Evolutionary conservation across 495 filamentous ascomycete genomes (phyloP), one percentile per base, ranked within the genome.

Genomic region (Hypomontagnella submonticulosa): DNA sequence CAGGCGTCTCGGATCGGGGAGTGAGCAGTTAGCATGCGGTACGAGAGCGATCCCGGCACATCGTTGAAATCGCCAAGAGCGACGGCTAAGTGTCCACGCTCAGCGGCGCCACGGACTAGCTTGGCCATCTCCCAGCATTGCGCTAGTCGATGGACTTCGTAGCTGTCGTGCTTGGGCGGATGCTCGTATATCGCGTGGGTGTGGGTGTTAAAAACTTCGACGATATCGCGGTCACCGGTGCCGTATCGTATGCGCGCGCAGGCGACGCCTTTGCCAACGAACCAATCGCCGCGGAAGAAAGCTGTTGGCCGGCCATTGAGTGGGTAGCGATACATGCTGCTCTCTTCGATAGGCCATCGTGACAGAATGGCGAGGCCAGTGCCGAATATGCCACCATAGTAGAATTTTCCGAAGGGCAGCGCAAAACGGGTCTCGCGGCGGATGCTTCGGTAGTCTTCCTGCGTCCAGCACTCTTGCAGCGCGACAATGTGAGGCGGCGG

Each of bases 121-220:
- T 96, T 97, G 32, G 93, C 84, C 46, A 98, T 92, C 77, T 98
- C 91, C 95, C 95, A 99, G n/a, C 95, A 90, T 75, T 99, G 95
- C 0, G 95, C 92, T 4, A 89, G 91, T 19, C 93, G 90, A 68
- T 98, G 96, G 73, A 90, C 92, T 18, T 92, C 71, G 73, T 98
- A 97, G 19, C 90, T 92, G 71, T 97, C 92, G 16, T 85, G 52
- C 11, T 57, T 49, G 36, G 79, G 87, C 71, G 92, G 86, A 41
- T 81, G 78, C 71, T 95, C 90, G 73, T 99, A 98, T 2, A 92
- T 92, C 8, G 95, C 90, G 73, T 98, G 95, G 4, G 97, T 83
- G 79, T 89, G 70, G 1, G 95, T 99, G 72, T 91, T 94, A 75
- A 99, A 98, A 1, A 98, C 92, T 72, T 98, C 94, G 16, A 86